Conservation (phyloP, 345 rosid species). For the Boechera retrofracta region DNA sequence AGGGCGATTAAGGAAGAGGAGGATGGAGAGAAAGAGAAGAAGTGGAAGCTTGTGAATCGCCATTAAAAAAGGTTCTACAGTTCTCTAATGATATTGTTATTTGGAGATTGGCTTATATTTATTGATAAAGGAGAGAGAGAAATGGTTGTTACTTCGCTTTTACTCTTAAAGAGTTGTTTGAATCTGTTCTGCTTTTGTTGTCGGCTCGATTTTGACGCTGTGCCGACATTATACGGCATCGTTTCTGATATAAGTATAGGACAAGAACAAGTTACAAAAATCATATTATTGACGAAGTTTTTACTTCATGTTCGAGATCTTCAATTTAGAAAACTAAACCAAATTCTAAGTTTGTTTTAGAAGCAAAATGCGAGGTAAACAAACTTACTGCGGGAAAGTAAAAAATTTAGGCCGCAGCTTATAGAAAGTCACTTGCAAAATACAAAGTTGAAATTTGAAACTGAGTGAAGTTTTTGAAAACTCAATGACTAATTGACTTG, state of each 20-base stretch:
- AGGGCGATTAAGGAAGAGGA: constrained; percentile 47
- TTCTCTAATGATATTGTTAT: background rate
- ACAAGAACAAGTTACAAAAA: background rate
- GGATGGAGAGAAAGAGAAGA: constrained; percentile 47
- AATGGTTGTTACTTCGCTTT: constrained; percentile 34
- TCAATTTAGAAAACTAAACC: background rate
- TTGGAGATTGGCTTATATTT: constrained; percentile 18
- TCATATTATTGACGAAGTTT: too few relatives aligned
- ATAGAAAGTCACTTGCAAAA: constrained; percentile 7
- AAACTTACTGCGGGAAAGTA: too few relatives aligned
- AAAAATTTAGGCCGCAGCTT: background rate
- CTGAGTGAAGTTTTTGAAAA: constrained; percentile 3
- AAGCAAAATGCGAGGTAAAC: background rate
- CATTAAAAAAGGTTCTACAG: constrained; percentile 48
- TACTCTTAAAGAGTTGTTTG: constrained; percentile 32
- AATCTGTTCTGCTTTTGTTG: constrained; percentile 37
- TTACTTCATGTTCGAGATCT: too few relatives aligned
- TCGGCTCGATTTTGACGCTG: constrained; percentile 32
- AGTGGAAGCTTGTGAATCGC: constrained; percentile 48
- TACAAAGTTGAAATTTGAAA: constrained; percentile 7
- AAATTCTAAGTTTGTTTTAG: too few relatives aligned
- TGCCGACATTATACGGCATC: constrained; percentile 13
- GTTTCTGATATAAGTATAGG: background rate
- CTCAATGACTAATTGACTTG: constrained; percentile 14
- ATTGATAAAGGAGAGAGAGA: constrained; percentile 14